Percentiles rank a stretch among this genome's conserved stretches.
Evolutionary conservation across 495 filamentous ascomycete genomes (phyloP).

Genomic region (Tuber borchii): DNA sequence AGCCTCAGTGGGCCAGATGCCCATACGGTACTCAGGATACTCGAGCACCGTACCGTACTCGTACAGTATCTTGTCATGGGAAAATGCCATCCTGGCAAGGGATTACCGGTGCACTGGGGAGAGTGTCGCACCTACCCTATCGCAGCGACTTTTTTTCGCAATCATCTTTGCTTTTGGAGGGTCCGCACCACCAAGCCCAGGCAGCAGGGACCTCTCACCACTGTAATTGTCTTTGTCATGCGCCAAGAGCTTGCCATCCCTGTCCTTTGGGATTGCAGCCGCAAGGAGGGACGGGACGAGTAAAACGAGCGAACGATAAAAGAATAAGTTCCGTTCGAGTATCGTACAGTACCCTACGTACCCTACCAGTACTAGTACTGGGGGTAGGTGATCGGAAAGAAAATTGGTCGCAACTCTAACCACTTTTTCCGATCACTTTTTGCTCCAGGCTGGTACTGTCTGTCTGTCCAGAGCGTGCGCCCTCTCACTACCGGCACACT

Average conservation of each 20-base stretch:
- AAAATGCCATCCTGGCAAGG: background rate
- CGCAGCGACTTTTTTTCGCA: background rate
- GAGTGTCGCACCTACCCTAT: background rate
- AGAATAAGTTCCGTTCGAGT: background rate
- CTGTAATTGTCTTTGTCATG: slow-evolving; percentile 27
- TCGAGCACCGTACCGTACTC: too few relatives aligned
- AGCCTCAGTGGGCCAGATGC: too few relatives aligned
- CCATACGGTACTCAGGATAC: too few relatives aligned
- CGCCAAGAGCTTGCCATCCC: slow-evolving; percentile 17
- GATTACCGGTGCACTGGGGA: background rate
- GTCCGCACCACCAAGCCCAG: background rate
- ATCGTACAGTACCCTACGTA: background rate
- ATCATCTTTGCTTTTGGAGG: background rate
- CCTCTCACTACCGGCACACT: background rate
- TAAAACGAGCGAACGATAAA: background rate
- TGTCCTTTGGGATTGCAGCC: background rate
- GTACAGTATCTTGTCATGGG: background rate
- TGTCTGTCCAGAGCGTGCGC: background rate
- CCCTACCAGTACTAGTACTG: background rate
- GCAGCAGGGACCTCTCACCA: background rate
- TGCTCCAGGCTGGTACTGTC: too few relatives aligned
- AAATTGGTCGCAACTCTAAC: too few relatives aligned
- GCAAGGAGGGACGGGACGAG: background rate
- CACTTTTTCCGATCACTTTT: too few relatives aligned
- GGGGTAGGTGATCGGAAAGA: too few relatives aligned